Conservation (phyloP, 176 grass and related monocot species). For the Carex littledalei region DNA sequence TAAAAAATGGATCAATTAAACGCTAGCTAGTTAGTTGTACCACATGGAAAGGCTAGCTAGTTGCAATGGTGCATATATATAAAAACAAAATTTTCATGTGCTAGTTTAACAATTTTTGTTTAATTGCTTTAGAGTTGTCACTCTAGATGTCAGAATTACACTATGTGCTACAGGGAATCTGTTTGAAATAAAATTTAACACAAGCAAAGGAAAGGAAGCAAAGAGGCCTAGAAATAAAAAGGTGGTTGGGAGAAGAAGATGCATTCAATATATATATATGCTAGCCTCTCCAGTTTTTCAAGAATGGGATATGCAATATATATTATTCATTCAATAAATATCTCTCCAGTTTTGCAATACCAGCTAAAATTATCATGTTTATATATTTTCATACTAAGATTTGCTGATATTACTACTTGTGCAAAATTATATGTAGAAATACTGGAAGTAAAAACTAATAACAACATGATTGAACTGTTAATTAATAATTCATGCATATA, state of each 20-base stretch:
- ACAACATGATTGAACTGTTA: not conserved
- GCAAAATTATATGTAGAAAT: too few species aligned
- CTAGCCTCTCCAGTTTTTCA: not conserved
- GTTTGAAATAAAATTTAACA: conserved; percentile 7
- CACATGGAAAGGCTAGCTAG: not conserved
- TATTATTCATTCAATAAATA: not conserved
- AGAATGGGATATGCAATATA: not conserved
- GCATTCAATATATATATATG: conserved; percentile 9
- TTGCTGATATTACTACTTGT: too few species aligned
- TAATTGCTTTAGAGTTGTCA: not conserved
- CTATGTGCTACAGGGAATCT: conserved; percentile 13
- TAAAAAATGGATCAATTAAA: not conserved
- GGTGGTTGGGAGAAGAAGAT: conserved; percentile 11
- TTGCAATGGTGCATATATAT: not conserved
- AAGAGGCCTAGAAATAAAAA: not conserved
- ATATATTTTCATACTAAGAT: too few species aligned
- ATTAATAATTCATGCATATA: not conserved
- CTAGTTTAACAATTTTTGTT: conserved; percentile 2
- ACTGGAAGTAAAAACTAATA: not conserved
- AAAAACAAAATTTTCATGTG: too few species aligned
- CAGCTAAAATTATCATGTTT: too few species aligned
- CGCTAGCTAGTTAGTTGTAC: not conserved
- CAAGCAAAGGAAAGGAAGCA: not conserved
- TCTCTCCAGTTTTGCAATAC: not conserved
- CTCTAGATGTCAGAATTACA: conserved; percentile 21